Conservation (phyloP, 169 alveolate genomes). For the Cryptosporidium ryanae region DNA sequence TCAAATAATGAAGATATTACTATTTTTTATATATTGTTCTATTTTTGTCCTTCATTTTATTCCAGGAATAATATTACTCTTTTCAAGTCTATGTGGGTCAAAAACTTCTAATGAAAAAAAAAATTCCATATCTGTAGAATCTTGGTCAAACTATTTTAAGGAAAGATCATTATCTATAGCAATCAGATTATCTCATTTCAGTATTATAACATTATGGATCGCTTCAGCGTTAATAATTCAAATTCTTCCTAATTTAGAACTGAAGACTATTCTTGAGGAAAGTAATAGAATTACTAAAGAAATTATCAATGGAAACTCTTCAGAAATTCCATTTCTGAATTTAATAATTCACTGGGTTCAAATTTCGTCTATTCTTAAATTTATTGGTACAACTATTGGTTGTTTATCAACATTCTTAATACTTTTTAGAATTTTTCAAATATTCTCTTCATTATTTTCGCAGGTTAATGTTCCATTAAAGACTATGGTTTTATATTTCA, state of each 20-base stretch:
- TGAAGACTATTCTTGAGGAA: conserved; percentile 19
- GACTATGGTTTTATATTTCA: conserved; percentile 39
- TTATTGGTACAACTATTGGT: conserved; percentile 31
- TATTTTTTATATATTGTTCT: conserved; percentile 25
- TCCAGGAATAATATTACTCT: conserved; percentile 39
- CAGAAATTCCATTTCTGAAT: conserved; percentile 27
- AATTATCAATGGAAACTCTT: conserved; percentile 3
- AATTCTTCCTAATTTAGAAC: conserved; percentile 23
- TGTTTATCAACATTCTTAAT: conserved; percentile 46
- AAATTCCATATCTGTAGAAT: conserved; percentile 14
- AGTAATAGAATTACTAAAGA: conserved; percentile 22
- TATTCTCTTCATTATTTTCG: conserved; percentile 55
- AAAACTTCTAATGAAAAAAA: conserved; percentile 13
- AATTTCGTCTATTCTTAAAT: conserved; percentile 41
- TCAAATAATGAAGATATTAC: conserved; percentile 7
- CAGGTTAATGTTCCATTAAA: conserved; percentile 50
- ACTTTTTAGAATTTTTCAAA: conserved; percentile 55
- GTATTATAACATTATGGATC: conserved; percentile 30
- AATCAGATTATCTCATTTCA: conserved; percentile 42
- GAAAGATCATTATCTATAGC: conserved; percentile 51
- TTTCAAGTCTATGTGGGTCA: conserved; percentile 20
- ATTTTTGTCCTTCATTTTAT: conserved; percentile 37
- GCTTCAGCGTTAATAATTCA: conserved; percentile 41
- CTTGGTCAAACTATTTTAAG: conserved; percentile 55
- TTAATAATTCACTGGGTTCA: conserved; percentile 22